A percentile compares a stretch with the other conserved stretches of the same genome.
Conservation (phyloP, 2,329 filamentous ascomycete genomes). For the Drechslerella stenobrocha region DNA sequence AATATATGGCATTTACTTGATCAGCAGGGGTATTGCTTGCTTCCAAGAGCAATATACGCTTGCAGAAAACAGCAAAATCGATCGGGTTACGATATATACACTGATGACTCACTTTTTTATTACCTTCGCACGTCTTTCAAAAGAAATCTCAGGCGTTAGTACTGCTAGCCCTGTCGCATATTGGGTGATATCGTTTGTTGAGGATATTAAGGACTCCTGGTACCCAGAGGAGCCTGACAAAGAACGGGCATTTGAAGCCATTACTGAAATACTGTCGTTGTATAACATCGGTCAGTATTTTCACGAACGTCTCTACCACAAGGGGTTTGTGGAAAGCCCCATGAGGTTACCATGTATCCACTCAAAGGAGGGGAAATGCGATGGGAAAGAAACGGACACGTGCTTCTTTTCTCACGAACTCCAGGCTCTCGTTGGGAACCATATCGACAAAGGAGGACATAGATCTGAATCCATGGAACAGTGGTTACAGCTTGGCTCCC, state of each 20-base stretch:
- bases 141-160: background rate
- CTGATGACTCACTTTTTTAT: constrained; percentile 19
- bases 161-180: constrained; percentile 4
- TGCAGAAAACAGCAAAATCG: background rate
- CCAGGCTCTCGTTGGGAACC: constrained; percentile 1
- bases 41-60: constrained; percentile 5
- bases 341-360: constrained; percentile 2
- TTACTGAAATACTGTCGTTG: constrained; percentile 4
- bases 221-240: constrained; percentile 1
- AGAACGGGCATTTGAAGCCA: constrained; percentile 5
- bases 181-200: constrained; percentile 33
- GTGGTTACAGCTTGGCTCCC: constrained; percentile 14
- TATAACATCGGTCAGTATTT: constrained; percentile 23
- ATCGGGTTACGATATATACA: constrained; percentile 10
- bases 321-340: constrained; percentile 1
- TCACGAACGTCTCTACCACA: background rate
- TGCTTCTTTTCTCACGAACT: constrained; percentile 29
- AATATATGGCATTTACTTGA: constrained; percentile 7
- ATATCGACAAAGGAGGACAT: constrained; percentile 4
- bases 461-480: constrained; percentile 13
- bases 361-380: background rate
- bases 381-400: background rate
- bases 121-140: constrained; percentile 9
- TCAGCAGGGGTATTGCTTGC: constrained; percentile 14
- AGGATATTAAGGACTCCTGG: constrained; percentile 18